These are phyloP conservation scores for Ochromonadaceae sp. DNA, from an alignment of 352 stramenopile genomes.

Conservation along the genomic window DNA sequence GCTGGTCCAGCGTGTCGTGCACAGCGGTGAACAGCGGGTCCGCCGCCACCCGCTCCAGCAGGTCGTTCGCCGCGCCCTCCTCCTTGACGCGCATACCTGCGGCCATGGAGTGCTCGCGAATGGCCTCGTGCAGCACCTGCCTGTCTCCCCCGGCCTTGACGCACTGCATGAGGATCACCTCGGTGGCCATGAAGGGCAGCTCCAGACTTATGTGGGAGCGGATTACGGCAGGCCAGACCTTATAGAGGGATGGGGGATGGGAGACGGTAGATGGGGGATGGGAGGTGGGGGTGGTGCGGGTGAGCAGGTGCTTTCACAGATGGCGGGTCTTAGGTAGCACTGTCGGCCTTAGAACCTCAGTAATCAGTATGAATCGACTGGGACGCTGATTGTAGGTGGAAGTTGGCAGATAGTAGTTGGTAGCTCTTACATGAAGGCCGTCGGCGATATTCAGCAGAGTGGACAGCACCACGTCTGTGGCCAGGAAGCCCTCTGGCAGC, in stretches of 20 bases:
- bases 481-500: conserved; percentile 91
- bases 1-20: conserved; percentile 77
- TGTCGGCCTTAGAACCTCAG: no score
- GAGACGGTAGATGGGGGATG: background rate
- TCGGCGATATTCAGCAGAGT: conserved; percentile 90
- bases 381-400: no score
- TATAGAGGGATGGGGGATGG: background rate
- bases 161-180: conserved; percentile 98
- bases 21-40: conserved; percentile 83
- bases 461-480: conserved; percentile 92
- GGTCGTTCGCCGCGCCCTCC: conserved; percentile 88
- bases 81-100: conserved; percentile 92
- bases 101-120: conserved; percentile 95
- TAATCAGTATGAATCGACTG: no score
- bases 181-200: conserved; percentile 98
- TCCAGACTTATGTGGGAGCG: conserved; percentile 90
- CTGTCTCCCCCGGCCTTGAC: conserved; percentile 82
- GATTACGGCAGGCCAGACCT: conserved; percentile 65
- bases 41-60: conserved; percentile 84
- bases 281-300: no score
- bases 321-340: no score
- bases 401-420: no score
- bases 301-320: no score
- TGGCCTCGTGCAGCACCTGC: conserved; percentile 92
- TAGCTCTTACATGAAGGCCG: conserved; percentile 87